A percentile compares a stretch with the other conserved stretches of the same genome.
phyloP scores from a whole-genome alignment of 2,329 filamentous ascomycete species.

The Exophiala calicioides region DNA sequence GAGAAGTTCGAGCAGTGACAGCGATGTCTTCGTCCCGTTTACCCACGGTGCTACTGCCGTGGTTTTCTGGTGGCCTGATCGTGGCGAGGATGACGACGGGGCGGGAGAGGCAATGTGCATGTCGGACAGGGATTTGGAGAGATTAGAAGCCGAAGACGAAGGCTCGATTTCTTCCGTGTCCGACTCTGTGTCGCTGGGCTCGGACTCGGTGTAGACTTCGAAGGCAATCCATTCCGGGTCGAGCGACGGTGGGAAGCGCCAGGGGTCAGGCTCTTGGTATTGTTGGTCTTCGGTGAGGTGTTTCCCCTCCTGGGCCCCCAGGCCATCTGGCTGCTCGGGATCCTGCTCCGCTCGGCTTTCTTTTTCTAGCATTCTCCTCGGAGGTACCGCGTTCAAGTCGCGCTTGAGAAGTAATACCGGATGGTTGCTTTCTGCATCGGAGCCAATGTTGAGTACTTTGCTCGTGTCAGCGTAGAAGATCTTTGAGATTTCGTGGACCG shows the following conservation, averaged over 20 bases:
- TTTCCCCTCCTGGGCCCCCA: constrained; percentile 33
- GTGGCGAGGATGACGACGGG: constrained; percentile 43
- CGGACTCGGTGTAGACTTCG: constrained; percentile 72
- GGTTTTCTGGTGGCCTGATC: too few relatives aligned
- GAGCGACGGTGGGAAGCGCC: constrained; percentile 70
- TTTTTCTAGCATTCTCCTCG: constrained; percentile 59
- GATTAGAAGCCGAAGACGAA: constrained; percentile 35
- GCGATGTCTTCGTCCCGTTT: constrained; percentile 61
- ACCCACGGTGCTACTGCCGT: constrained; percentile 49
- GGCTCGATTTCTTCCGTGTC: constrained; percentile 26
- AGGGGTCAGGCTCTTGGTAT: constrained; percentile 43
- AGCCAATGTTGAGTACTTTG: constrained; percentile 80
- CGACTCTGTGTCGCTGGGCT: constrained; percentile 22
- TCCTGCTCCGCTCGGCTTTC: constrained; percentile 36
- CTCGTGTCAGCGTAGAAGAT: constrained; percentile 93
- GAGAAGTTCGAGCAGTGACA: constrained; percentile 85
- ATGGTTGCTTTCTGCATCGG: constrained; percentile 67
- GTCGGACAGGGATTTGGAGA: constrained; percentile 48
- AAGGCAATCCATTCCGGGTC: constrained; percentile 91
- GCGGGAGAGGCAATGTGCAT: constrained; percentile 43
- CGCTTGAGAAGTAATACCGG: constrained; percentile 74
- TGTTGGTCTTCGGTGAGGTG: constrained; percentile 19
- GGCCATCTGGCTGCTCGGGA: constrained; percentile 18
- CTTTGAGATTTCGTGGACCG: constrained; percentile 77
- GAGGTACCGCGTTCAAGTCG: constrained; percentile 64